Conservation (phyloP, 2,329 filamentous ascomycete species). For the Cercospora citrullina region DNA sequence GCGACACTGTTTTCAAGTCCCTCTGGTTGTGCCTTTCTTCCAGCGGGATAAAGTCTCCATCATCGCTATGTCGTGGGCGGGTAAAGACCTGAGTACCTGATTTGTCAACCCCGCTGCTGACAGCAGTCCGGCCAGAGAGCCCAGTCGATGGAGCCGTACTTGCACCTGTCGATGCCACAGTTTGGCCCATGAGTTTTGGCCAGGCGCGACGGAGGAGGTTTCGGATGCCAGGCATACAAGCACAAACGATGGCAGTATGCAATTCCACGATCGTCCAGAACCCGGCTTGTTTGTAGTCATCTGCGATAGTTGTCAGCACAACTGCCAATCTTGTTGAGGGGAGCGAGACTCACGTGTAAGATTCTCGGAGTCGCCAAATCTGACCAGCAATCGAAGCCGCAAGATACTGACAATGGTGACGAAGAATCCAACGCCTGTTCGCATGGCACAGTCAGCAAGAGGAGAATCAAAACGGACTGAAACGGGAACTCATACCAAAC, state of each 20-base stretch:
- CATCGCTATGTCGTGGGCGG: constrained; percentile 22
- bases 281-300: constrained; percentile 25
- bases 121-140: constrained; percentile 21
- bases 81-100: constrained; percentile 14
- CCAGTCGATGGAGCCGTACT: neutral
- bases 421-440: constrained; percentile 23
- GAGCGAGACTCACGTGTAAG: constrained; percentile 14
- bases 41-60: constrained; percentile 24
- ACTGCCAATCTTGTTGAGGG: rapidly evolving
- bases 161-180: neutral
- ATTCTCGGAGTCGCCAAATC: constrained; percentile 21
- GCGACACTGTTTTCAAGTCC: neutral
- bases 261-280: constrained; percentile 26
- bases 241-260: constrained; percentile 23
- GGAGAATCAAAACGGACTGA: too few relatives aligned
- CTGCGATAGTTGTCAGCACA: constrained; percentile 1
- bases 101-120: constrained; percentile 18
- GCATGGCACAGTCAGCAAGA: neutral
- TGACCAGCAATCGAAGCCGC: constrained; percentile 21
- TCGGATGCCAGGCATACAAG: constrained; percentile 27
- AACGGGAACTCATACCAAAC: constrained; percentile 5
- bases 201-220: constrained; percentile 23
- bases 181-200: constrained; percentile 20
- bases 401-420: constrained; percentile 26
- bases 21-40: neutral